Percentiles rank a stretch among this genome's conserved stretches.
Evolutionary conservation across 1,284 basidiomycete genomes (phyloP).

Genomic region (Microbotryum silenes-acaulis): DNA sequence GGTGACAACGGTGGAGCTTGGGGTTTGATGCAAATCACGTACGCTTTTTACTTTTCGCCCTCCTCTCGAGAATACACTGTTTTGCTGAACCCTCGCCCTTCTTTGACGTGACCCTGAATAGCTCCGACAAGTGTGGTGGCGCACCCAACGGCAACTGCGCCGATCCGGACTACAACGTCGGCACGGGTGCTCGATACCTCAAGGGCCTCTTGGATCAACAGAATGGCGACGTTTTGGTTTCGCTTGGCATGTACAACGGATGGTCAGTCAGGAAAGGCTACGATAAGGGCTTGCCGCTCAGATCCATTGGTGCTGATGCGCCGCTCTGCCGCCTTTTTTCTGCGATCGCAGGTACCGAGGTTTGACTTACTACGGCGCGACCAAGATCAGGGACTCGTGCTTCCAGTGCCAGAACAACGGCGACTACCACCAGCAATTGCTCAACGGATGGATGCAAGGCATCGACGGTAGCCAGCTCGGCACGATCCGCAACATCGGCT

Average conservation of each 20-base stretch:
- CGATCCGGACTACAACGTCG: conserved; percentile 45
- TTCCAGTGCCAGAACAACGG: conserved; percentile 56
- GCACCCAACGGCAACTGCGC: conserved; percentile 59
- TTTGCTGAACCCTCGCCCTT: not conserved
- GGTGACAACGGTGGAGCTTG: conserved; percentile 68
- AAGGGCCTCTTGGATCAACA: conserved; percentile 49
- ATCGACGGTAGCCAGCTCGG: conserved; percentile 21
- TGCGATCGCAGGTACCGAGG: conserved; percentile 49
- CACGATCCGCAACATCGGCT: conserved; percentile 14
- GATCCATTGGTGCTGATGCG: not conserved
- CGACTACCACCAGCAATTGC: conserved; percentile 60
- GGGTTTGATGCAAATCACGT: conserved; percentile 73
- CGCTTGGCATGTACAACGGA: conserved; percentile 70
- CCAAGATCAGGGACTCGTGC: conserved; percentile 40
- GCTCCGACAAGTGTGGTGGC: conserved; percentile 57
- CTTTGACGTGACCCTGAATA: not conserved
- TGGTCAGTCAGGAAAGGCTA: not conserved
- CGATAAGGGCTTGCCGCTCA: too few species aligned
- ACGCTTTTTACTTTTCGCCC: conserved; percentile 36
- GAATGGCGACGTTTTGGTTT: conserved; percentile 53
- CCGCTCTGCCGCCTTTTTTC: not conserved
- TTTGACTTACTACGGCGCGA: conserved; percentile 56
- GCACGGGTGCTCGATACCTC: conserved; percentile 55
- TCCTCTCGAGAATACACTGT: not conserved
- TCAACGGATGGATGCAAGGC: conserved; percentile 60